Evolutionary conservation across 1,139 yeast species (phyloP), one percentile per base, ranked within the genome.

Genomic region (Yamadazyma dushanensis): DNA sequence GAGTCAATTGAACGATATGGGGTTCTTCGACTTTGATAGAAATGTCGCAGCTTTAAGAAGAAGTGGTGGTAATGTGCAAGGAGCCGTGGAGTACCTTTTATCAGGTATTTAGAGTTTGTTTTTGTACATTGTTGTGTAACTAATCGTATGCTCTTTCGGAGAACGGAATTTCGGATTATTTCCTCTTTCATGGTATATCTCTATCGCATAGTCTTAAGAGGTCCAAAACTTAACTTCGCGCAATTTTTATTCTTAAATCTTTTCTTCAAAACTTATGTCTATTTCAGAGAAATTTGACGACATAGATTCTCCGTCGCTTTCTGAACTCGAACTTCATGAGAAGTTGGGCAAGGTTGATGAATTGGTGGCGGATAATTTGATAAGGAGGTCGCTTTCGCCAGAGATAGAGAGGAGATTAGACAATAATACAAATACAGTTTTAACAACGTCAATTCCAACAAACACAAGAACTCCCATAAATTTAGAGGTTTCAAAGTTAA

Each of bases 41-140:
- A 92, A 92, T 54, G 89, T 92, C 14, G 82, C 82, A 17, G 97
- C 97, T 1, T 73, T 92, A 53, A 80, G 97, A 67, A 80, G 97
- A 63, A 80, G 94, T 39, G 97, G 97, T 17, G 98, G 98, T 9
- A 86, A 90, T 49, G 97, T 92, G 14, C 96, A 92, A 62, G 97
- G 97, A 27, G 98, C 98, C 10, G 74, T 92, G 38, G 97, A 90
- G 60, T 86, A 88, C 41, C 70, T 92, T 51, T 74, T 92, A 42
- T 26, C 29, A 8, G 29, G 17, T 3, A 15, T 25, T 5, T 25
- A 13, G 21, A 7, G 24, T 21, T 10, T 21, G n/a, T n/a, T n/a
- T n/a, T n/a, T n/a, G n/a, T n/a, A n/a, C n/a, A n/a, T n/a, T n/a
- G n/a, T n/a, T n/a, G n/a, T n/a, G n/a, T n/a, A n/a, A n/a, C n/a